Evolutionary conservation across 352 stramenopile genomes (phyloP), one percentile per base, ranked within the genome.

Genomic region (Aphanomyces cochlioides): DNA sequence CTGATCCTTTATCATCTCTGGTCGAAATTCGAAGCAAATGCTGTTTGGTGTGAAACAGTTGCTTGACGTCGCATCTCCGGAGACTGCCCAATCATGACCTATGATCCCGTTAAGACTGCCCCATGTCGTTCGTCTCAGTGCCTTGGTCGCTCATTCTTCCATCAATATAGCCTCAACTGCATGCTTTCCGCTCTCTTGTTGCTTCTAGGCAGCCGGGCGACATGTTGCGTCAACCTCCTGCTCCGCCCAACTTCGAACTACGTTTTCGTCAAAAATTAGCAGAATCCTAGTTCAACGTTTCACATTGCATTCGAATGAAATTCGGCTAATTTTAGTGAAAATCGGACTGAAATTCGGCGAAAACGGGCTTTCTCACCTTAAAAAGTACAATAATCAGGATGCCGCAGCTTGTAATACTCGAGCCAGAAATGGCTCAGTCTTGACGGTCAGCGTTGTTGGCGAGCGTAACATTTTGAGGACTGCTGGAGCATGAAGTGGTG

Each of bases 351-450:
- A 53, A 19, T 19, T 53, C n/a, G 45, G 1, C 45, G n/a, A 53
- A 53, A 53, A 15, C 1, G 13, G 45, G n/a, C n/a, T 19, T 53
- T 19, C 13, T 53, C n/a, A 53, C 45, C 45, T 53, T 53, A 53
- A 53, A 53, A 53, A 15, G n/a, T 53, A n/a, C 45, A 53, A n/a
- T 15, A 19, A n/a, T 19, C 45, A 53, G 45, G 45, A 53, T 19
- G 13, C n/a, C n/a, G 13, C 13, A 53, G n/a, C 13, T 53, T 19
- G 45, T 53, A 15, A 53, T 15, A 53, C 45, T 53, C 13, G 2
- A 15, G n/a, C 13, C 45, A 53, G 45, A 53, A 53, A 53, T 53
- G 45, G 45, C n/a, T 15, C 45, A 53, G 45, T n/a, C 45, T 53
- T 53, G 45, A 53, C 13, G 45, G 45, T 34, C 50, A 3, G 37